Evolutionary conservation across 768 basidiomycete species (phyloP).

Genomic region (Suillus paluster): DNA sequence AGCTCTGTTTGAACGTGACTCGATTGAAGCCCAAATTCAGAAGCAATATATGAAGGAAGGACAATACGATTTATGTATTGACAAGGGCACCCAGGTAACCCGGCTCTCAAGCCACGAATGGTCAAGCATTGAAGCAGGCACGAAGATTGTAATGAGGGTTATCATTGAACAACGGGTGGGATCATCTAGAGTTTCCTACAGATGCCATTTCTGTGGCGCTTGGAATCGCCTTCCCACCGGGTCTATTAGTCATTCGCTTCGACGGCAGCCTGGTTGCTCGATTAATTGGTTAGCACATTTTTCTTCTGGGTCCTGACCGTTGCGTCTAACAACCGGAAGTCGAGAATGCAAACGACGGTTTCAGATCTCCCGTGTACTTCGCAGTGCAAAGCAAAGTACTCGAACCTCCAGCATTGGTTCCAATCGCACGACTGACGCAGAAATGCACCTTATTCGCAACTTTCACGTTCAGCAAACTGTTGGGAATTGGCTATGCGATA

Average conservation of each 20-base stretch:
- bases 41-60: slow-evolving; percentile 27
- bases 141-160: slow-evolving; percentile 30
- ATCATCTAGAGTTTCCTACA: slow-evolving; percentile 16
- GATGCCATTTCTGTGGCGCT: slow-evolving; percentile 27
- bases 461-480: slow-evolving; percentile 22
- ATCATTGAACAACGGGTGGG: slow-evolving; percentile 22
- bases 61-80: slow-evolving; percentile 28
- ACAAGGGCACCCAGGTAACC: slow-evolving; percentile 24
- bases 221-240: slow-evolving; percentile 22
- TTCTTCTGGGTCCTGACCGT: slow-evolving; percentile 7
- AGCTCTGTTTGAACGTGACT: slow-evolving; percentile 20
- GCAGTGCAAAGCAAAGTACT: not conserved
- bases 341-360: slow-evolving; percentile 33
- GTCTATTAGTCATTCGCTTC: slow-evolving; percentile 18
- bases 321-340: slow-evolving; percentile 16
- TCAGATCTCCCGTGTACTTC: slow-evolving; percentile 12
- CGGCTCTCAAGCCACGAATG: slow-evolving; percentile 27
- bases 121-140: slow-evolving; percentile 30
- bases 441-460: not conserved
- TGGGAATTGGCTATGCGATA: slow-evolving; percentile 44
- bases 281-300: slow-evolving; percentile 24
- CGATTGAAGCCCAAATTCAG: slow-evolving; percentile 25
- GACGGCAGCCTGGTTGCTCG: slow-evolving; percentile 28
- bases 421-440: not conserved
- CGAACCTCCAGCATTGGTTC: not conserved